phyloP scores from a whole-genome alignment of 768 basidiomycete genomes.

The Gelatoporia subvermispora region DNA sequence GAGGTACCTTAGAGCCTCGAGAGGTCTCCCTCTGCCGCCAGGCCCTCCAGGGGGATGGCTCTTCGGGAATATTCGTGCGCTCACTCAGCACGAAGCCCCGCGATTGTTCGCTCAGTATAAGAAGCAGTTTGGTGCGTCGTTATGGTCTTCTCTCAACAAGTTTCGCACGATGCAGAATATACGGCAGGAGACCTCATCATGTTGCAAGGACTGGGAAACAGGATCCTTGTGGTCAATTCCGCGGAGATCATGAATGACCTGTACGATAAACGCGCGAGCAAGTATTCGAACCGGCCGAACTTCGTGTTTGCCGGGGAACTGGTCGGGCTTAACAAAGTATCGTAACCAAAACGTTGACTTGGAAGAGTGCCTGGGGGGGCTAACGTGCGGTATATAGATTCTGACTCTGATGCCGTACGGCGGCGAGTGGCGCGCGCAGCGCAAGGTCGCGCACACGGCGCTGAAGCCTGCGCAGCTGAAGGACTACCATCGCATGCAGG shows the following conservation, averaged over 20 bases:
- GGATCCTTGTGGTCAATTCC: constrained; percentile 26
- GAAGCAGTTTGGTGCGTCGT: constrained; percentile 7
- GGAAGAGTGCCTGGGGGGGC: background rate
- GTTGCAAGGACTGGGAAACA: constrained; percentile 23
- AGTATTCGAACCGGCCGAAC: constrained; percentile 29
- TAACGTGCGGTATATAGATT: constrained; percentile 10
- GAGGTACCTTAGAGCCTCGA: no score
- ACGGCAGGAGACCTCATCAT: constrained; percentile 27
- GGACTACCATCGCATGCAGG: constrained; percentile 28
- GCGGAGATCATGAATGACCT: constrained; percentile 23
- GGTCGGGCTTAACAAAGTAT: constrained; percentile 22
- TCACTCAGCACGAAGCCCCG: constrained; percentile 6
- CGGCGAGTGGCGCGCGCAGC: constrained; percentile 17
- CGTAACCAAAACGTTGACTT: background rate
- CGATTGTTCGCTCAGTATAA: constrained; percentile 6
- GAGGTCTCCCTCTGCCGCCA: constrained; percentile 4
- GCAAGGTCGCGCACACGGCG: constrained; percentile 26
- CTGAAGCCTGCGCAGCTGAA: constrained; percentile 27
- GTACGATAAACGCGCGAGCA: constrained; percentile 20
- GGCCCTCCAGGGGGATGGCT: constrained; percentile 9
- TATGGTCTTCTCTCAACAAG: no score
- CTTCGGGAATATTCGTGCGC: constrained; percentile 10
- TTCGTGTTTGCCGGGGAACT: constrained; percentile 35
- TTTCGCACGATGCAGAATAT: background rate
- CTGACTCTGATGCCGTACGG: constrained; percentile 20